Base-by-base conservation (phyloP, 768 basidiomycete species). In the Baorangia bicolor region DNA sequence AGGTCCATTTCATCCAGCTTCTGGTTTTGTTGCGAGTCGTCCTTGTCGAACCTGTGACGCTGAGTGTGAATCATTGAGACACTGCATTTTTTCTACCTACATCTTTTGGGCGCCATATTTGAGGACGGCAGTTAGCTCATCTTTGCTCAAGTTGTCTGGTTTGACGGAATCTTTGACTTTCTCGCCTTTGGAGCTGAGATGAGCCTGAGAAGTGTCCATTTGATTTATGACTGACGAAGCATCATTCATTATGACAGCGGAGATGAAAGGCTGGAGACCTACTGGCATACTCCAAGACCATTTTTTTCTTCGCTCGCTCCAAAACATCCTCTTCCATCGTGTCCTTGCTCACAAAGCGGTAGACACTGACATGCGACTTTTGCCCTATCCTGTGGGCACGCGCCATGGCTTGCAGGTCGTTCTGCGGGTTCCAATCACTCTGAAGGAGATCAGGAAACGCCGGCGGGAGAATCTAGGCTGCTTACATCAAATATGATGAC, bases 271-370 rank as follows among this genome's bases (percentile, higher is more conserved):
- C 9, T 35, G 52, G 50, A 56, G 48, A 90, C 94, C 69, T 73
- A 98, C 95, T 98, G 40, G 97, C 97, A 78, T 98, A 97, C 73
- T 99, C 97, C 59, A 99, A 78, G 41, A 98, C 94, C 97, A 98
- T 98, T 79, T 99, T 98, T 79, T 94, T 92, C 82, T 95, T 95
- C 12, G 97, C 97, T 49, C 96, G 83, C 75, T 99, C 96, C 43
- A 99, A 82, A 20, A 98, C 90, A 67, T 98, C 97, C 75, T 98
- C 97, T 74, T 98, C 97, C 86, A 98, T 97, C 20, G 96, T 98
- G 67, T 98, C 97, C 75, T 98, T 98, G 68, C 93, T 95, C 66
- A 99, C 94, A 70, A 98, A 94, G 27, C 96, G 89, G 73, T 98
- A 98, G 45, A 99, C 97, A 68, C 87, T 98, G 65, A 99, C 97